Base-by-base conservation (phyloP, 495 filamentous ascomycete genomes). In the Lasiosphaeria ovina region DNA sequence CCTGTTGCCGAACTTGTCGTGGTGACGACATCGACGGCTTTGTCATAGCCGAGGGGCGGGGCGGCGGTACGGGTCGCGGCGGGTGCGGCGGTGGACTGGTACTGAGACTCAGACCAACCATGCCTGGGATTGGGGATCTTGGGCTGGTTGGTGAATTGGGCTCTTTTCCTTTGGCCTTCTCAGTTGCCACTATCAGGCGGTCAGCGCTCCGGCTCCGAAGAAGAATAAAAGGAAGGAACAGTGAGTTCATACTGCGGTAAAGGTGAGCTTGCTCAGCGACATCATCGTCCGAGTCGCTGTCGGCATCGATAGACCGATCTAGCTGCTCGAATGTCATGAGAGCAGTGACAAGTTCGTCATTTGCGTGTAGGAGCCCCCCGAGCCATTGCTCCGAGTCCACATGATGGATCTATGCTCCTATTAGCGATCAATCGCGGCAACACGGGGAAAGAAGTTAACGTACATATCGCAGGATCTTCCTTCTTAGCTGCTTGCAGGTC, bases 291-390 rank as follows among this genome's bases (percentile, higher is more conserved):
- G 91, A 96, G 69, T 99, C 95, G 65, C 91, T 96, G 72, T 99
- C 94, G 52, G 96, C 92, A 61, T 97, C 93, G 59, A 97, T 88
- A 61, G 94, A 96, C 64, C 94, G 92, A 70, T 99, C 93, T 32
- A 96, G 80, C 54, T 95, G 89, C 73, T 97, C 94, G 69, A 90
- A 99, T 0, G 92, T 88, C 85, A 94, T 96, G 58, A 99, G 78
- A 2, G 93, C 93, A n/a, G 85, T 87, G 49, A 97, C 89, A 16
- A 99, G 83, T 65, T 89, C 85, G 60, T 93, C 90, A 63, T 93
- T 93, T 55, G 90, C 87, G 62, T 92, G 85, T 8, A 95, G 88
- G 31, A 94, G 76, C 42, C 87, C 82, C 14, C 91, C 91, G 0
- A 95, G 83, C 79, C 85, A 92, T 65, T 93, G 83, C 61, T 92